Conservation (phyloP, 371 early-diverging fungal species). For the Blastocladiella emersonii region DNA sequence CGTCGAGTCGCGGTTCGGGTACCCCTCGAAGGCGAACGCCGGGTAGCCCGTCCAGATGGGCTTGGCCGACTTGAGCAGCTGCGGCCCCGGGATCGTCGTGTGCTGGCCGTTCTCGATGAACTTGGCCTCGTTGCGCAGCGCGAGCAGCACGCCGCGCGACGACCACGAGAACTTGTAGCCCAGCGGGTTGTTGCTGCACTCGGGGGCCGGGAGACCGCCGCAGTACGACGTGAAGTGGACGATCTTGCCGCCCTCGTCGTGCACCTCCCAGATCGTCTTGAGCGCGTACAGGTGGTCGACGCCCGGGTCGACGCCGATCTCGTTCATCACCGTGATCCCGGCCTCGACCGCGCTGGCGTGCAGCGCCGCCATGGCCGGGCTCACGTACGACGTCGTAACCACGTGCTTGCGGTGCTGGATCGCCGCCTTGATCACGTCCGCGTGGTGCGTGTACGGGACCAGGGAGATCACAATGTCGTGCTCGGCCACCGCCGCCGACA, state of each 20-base stretch:
- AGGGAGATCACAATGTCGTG: conserved; percentile 70
- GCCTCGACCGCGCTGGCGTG: conserved; percentile 62
- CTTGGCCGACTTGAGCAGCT: conserved; percentile 44
- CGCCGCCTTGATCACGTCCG: conserved; percentile 70
- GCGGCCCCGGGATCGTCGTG: conserved; percentile 21
- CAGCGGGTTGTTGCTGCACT: conserved; percentile 68
- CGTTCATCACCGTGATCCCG: conserved; percentile 80
- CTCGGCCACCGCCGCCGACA: conserved; percentile 75
- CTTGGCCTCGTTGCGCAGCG: conserved; percentile 66
- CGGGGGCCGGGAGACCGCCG: conserved; percentile 83
- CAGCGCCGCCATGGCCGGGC: conserved; percentile 69
- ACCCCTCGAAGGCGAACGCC: conserved; percentile 75
- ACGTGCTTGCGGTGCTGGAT: conserved; percentile 77
- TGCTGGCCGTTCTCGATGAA: conserved; percentile 59
- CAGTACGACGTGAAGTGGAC: conserved; percentile 75
- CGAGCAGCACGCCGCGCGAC: conserved; percentile 70
- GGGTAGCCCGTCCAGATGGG: conserved; percentile 43
- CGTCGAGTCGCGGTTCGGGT: conserved; percentile 95
- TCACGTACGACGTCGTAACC: conserved; percentile 93
- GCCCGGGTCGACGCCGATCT: conserved; percentile 96
- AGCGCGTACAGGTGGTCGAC: conserved; percentile 96
- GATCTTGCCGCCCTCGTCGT: conserved; percentile 54
- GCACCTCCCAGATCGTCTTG: conserved; percentile 83
- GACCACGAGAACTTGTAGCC: conserved; percentile 89
- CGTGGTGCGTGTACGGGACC: conserved; percentile 78